These are phyloP conservation scores for Crucibulum laeve DNA, from an alignment of 768 basidiomycete species.

Conservation along the genomic window DNA sequence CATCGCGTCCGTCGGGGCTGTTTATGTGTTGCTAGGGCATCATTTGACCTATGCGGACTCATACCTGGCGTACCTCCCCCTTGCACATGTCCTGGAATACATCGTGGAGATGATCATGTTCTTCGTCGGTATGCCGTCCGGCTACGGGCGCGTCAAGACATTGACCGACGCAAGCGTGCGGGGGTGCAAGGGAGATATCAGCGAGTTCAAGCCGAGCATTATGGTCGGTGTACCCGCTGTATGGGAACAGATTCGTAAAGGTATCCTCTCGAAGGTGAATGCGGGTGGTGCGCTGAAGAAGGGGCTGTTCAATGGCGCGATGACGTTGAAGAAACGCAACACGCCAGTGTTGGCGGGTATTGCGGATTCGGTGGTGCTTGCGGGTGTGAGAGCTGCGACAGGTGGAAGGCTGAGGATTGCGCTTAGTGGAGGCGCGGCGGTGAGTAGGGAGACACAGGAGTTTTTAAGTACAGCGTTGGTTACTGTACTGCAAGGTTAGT, in stretches of 20 bases:
- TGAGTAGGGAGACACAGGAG: conserved; percentile 76
- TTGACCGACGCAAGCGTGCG: conserved; percentile 80
- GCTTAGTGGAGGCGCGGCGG: conserved; percentile 72
- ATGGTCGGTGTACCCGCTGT: conserved; percentile 87
- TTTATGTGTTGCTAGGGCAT: conserved; percentile 45
- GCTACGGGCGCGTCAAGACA: conserved; percentile 84
- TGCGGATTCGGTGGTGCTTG: conserved; percentile 65
- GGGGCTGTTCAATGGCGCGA: conserved; percentile 63
- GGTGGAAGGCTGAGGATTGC: conserved; percentile 74
- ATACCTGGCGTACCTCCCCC: conserved; percentile 79
- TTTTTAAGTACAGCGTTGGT: conserved; percentile 72
- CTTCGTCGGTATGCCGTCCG: conserved; percentile 67
- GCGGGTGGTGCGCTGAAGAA: conserved; percentile 50
- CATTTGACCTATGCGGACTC: conserved; percentile 48
- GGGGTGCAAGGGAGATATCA: conserved; percentile 69
- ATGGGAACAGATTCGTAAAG: conserved; percentile 89
- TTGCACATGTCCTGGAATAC: conserved; percentile 88
- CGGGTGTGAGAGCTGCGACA: conserved; percentile 61
- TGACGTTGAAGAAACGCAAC: conserved; percentile 57
- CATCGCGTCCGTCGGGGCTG: conserved; percentile 68
- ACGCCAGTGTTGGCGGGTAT: conserved; percentile 54
- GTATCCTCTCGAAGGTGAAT: conserved; percentile 69
- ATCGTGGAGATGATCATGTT: conserved; percentile 76
- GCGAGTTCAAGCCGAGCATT: conserved; percentile 66
- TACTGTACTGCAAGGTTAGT: conserved; percentile 76